Evolutionary conservation across 2,329 filamentous ascomycete genomes (phyloP).

Genomic region (Alternaria triticimaculans): DNA sequence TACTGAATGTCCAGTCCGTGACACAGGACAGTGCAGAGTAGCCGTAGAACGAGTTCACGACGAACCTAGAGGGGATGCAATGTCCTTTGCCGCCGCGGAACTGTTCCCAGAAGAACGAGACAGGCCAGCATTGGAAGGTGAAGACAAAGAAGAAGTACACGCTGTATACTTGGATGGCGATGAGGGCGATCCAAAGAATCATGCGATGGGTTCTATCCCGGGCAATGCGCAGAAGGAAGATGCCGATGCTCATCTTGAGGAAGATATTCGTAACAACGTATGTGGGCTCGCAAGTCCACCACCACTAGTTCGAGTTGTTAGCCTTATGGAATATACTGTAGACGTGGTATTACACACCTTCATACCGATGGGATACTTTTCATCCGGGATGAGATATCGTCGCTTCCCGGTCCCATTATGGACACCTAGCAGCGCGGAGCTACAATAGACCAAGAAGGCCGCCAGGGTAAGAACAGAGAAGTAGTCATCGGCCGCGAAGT

Average conservation of each 20-base stretch:
- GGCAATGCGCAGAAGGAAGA: slow-evolving; percentile 22
- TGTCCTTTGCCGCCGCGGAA: slow-evolving; percentile 15
- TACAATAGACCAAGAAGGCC: slow-evolving; percentile 22
- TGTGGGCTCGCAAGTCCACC: slow-evolving; percentile 24
- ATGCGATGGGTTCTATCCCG: slow-evolving; percentile 15
- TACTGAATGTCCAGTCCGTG: slow-evolving; percentile 21
- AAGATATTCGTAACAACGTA: slow-evolving; percentile 16
- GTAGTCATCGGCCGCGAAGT: slow-evolving; percentile 23
- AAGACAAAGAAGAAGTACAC: slow-evolving; percentile 22
- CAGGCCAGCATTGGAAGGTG: slow-evolving; percentile 22
- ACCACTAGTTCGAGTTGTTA: slow-evolving; percentile 15
- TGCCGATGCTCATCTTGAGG: slow-evolving; percentile 20
- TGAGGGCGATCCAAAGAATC: slow-evolving; percentile 16
- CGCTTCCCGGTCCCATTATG: slow-evolving; percentile 22
- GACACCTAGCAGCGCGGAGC: slow-evolving; percentile 14
- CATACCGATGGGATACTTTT: slow-evolving; percentile 20
- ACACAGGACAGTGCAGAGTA: slow-evolving; percentile 17
- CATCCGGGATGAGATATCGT: slow-evolving; percentile 19
- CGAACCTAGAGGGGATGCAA: slow-evolving; percentile 13
- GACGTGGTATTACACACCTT: slow-evolving; percentile 12
- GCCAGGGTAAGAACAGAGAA: slow-evolving; percentile 24
- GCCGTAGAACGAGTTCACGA: slow-evolving; percentile 18
- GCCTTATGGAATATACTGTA: not conserved
- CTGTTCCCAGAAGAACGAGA: slow-evolving; percentile 22
- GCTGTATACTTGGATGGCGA: slow-evolving; percentile 15